Conservation (phyloP, 495 filamentous ascomycete species). For the Penicillium fimorum region DNA sequence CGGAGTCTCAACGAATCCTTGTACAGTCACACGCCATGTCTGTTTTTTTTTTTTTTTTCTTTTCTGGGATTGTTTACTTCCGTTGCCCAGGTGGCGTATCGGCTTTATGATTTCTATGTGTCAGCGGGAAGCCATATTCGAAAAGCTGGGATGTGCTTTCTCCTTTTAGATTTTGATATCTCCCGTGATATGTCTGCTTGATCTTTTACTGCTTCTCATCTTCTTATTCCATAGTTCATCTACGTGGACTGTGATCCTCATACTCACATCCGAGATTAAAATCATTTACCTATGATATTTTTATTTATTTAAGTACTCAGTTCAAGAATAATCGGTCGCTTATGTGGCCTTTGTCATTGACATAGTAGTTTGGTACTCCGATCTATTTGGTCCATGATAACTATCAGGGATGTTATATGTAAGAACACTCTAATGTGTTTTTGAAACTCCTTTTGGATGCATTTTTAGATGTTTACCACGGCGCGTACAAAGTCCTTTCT, state of each 20-base stretch:
- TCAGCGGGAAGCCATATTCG: neutral
- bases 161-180: neutral
- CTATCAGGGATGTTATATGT: neutral
- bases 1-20: constrained; percentile 5
- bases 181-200: constrained; percentile 4
- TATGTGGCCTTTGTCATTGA: neutral
- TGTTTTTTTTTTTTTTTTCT: neutral
- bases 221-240: neutral
- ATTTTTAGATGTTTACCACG: neutral
- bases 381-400: neutral
- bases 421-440: neutral
- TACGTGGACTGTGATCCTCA: neutral
- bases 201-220: neutral
- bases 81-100: neutral
- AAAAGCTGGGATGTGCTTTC: constrained; percentile 1
- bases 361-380: neutral
- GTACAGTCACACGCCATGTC: neutral
- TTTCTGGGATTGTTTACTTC: constrained; percentile 6
- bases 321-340: neutral
- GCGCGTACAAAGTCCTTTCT: too few relatives aligned
- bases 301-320: neutral
- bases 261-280: neutral
- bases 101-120: constrained; percentile 2
- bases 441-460: neutral
- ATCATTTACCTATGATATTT: neutral